Evolutionary conservation across 495 filamentous ascomycete species (phyloP).

Genomic region (Hypoxylon lenormandii): DNA sequence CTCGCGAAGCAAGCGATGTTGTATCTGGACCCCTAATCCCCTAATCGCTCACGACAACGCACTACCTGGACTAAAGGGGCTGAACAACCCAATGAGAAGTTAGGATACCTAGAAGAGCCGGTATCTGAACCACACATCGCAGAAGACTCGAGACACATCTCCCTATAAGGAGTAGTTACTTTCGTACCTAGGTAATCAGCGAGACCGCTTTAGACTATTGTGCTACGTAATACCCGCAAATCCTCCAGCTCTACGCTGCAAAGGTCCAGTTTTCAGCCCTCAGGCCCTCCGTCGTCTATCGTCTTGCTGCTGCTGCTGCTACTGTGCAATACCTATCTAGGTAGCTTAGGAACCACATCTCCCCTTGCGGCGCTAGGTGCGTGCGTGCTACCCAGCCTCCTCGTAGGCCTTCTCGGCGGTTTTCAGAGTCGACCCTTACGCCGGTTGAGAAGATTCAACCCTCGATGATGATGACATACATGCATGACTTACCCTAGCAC

Average conservation of each 20-base stretch:
- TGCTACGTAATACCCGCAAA: constrained; percentile 21
- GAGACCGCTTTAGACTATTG: constrained; percentile 1
- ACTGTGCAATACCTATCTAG: too few species aligned
- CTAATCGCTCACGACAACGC: constrained; percentile 7
- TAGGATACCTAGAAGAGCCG: constrained; percentile 9
- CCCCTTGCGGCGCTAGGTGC: neutral
- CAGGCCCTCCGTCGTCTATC: constrained; percentile 4
- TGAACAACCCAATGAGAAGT: constrained; percentile 5
- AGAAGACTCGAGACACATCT: constrained; percentile 40
- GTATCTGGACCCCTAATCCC: constrained; percentile 5
- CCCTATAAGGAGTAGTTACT: constrained; percentile 4
- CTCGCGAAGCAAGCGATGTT: constrained; percentile 16
- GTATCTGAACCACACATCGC: constrained; percentile 28
- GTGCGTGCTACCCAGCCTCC: neutral
- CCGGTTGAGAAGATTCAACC: neutral
- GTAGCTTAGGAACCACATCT: too few species aligned
- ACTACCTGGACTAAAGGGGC: constrained; percentile 1
- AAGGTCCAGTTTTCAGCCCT: constrained; percentile 10
- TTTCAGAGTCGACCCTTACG: constrained; percentile 23
- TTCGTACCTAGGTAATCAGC: neutral
- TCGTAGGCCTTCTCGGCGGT: constrained; percentile 18
- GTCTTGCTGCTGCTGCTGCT: neutral
- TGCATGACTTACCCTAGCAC: neutral
- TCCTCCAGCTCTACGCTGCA: constrained; percentile 1
- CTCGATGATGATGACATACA: constrained; percentile 4